Evolutionary conservation across 768 basidiomycete genomes (phyloP).

Genomic region (Boletus rubroflammeus): DNA sequence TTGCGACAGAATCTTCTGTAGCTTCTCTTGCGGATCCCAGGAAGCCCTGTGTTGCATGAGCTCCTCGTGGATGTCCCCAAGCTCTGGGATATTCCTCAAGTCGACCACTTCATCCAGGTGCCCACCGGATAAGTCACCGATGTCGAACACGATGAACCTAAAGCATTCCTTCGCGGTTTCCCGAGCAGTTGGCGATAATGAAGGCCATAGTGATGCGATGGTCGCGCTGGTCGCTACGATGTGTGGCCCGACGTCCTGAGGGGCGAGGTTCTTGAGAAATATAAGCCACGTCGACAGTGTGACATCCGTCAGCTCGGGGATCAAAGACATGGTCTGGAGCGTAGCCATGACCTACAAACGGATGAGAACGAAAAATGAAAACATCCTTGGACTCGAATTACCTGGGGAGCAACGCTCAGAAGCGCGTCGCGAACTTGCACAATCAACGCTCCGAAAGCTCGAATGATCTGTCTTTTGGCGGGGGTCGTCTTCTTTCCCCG

Average conservation of each 20-base stretch:
- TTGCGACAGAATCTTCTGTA: slow-evolving; percentile 71
- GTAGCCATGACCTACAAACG: slow-evolving; percentile 84
- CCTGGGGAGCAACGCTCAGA: slow-evolving; percentile 82
- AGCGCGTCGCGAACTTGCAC: slow-evolving; percentile 66
- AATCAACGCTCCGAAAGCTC: slow-evolving; percentile 75
- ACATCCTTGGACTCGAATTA: slow-evolving; percentile 30
- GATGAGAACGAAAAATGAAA: slow-evolving; percentile 6
- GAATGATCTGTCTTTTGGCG: slow-evolving; percentile 73
- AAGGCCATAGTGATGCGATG: slow-evolving; percentile 73
- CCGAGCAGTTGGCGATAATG: slow-evolving; percentile 51
- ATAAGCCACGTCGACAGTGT: slow-evolving; percentile 77
- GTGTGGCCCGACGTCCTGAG: slow-evolving; percentile 74
- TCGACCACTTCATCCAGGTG: slow-evolving; percentile 80
- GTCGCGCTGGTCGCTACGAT: slow-evolving; percentile 86
- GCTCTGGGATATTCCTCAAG: slow-evolving; percentile 66
- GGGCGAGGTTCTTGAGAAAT: slow-evolving; percentile 67
- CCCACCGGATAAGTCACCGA: slow-evolving; percentile 48
- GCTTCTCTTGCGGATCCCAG: slow-evolving; percentile 50
- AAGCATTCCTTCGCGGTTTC: slow-evolving; percentile 57
- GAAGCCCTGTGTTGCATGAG: slow-evolving; percentile 44
- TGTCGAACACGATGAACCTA: slow-evolving; percentile 63
- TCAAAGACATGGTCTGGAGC: slow-evolving; percentile 81
- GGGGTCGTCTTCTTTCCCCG: slow-evolving; percentile 68
- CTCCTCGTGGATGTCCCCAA: slow-evolving; percentile 41
- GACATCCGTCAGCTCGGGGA: slow-evolving; percentile 71